Conservation (phyloP, 1,139 yeast species). For the Taphrina wiesneri region DNA sequence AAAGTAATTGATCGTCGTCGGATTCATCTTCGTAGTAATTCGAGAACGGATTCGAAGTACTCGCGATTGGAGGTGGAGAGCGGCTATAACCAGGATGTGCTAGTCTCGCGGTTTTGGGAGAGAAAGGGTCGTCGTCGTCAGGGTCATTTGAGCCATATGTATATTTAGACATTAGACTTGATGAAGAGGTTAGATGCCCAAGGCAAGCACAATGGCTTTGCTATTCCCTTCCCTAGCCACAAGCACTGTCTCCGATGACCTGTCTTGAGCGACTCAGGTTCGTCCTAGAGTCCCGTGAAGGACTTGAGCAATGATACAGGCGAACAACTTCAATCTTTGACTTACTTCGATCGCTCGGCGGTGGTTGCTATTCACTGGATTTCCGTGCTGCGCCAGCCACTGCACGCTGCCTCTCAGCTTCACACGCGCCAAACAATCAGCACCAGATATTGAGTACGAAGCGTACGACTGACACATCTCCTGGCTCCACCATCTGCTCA, state of each 20-base stretch:
- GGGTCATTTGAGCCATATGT: background rate
- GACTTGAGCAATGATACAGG: background rate
- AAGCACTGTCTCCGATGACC: background rate
- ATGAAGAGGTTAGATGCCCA: background rate
- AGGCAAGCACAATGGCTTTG: background rate
- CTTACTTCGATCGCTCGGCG: too few species aligned
- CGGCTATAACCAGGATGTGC: conserved; percentile 14
- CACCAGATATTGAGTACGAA: background rate
- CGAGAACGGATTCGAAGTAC: conserved; percentile 29
- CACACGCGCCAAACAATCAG: background rate
- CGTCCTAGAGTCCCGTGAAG: background rate
- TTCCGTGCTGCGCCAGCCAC: background rate
- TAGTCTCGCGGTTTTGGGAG: background rate
- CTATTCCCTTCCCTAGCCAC: background rate
- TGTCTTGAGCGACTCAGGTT: background rate
- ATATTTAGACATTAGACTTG: conserved; percentile 1
- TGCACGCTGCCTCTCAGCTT: too few species aligned
- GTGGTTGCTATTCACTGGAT: background rate
- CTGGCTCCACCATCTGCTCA: background rate
- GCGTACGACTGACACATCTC: background rate
- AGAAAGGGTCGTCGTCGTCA: conserved; percentile 19
- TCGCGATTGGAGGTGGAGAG: conserved; percentile 23
- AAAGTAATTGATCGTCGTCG: conserved; percentile 22
- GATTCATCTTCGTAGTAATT: conserved; percentile 32
- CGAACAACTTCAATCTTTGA: background rate